phyloP scores from a whole-genome alignment of 1,284 basidiomycete species.

The Grifola frondosa region DNA sequence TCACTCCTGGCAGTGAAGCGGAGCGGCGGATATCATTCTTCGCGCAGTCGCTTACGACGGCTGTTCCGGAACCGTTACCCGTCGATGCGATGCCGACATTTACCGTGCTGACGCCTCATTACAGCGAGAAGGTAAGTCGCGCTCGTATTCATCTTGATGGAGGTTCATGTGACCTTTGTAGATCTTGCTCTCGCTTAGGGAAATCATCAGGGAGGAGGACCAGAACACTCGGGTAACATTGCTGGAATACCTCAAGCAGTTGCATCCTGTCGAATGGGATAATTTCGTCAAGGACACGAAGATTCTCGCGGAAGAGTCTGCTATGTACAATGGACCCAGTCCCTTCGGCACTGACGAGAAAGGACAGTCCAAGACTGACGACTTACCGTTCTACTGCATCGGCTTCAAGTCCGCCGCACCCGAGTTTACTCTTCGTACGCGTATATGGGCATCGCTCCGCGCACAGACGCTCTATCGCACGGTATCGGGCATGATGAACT shows the following conservation, averaged over 20 bases:
- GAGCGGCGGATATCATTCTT: slow-evolving; percentile 97
- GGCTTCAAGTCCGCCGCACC: slow-evolving; percentile 99
- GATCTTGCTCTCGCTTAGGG: slow-evolving; percentile 89
- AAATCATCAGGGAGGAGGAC: slow-evolving; percentile 96
- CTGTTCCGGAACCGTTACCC: slow-evolving; percentile 86
- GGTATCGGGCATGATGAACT: slow-evolving; percentile 99
- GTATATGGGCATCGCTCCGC: slow-evolving; percentile 98
- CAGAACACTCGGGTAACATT: slow-evolving; percentile 93
- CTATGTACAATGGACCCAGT: slow-evolving; percentile 78
- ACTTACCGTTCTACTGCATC: slow-evolving; percentile 98
- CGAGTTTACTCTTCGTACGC: slow-evolving; percentile 96
- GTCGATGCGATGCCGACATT: slow-evolving; percentile 98
- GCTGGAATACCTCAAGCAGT: slow-evolving; percentile 96
- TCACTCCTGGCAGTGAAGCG: slow-evolving; percentile 89
- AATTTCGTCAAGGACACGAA: slow-evolving; percentile 99
- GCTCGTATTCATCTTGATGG: neutral
- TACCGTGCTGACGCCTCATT: slow-evolving; percentile 93
- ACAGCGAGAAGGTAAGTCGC: slow-evolving; percentile 86
- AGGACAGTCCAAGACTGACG: slow-evolving; percentile 82
- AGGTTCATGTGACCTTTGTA: slow-evolving; percentile 25
- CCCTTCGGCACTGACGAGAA: slow-evolving; percentile 89
- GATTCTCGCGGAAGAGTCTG: slow-evolving; percentile 95
- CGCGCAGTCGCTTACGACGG: slow-evolving; percentile 89
- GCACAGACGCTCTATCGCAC: slow-evolving; percentile 99
- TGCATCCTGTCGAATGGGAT: slow-evolving; percentile 98